Evolutionary conservation across 192 early-diverging fungal species (phyloP).

Genomic region (Rhizophagus clarus): DNA sequence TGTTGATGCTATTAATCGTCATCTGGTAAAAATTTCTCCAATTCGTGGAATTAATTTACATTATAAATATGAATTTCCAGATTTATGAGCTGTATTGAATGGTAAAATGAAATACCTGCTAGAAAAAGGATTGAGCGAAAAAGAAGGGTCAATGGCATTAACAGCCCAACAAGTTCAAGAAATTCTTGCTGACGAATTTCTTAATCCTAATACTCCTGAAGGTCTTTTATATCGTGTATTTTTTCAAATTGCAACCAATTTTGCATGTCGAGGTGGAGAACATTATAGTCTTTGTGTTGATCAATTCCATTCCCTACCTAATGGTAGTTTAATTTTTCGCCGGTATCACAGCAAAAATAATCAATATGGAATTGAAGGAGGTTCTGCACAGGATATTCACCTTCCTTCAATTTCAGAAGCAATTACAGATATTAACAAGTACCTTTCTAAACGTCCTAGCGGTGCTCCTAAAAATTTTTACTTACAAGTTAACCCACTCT

Average conservation of each 20-base stretch:
- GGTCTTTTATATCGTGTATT: neutral
- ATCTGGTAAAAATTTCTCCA: neutral
- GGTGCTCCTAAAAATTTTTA: neutral
- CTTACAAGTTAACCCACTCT: neutral
- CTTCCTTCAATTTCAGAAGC: neutral
- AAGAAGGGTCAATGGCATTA: neutral
- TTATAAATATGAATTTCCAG: conserved; percentile 9
- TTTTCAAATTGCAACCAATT: neutral
- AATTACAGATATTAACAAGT: neutral
- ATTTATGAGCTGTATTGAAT: conserved; percentile 3
- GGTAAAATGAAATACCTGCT: conserved; percentile 4
- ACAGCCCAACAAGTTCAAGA: neutral
- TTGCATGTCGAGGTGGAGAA: conserved; percentile 8
- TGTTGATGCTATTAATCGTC: conserved; percentile 18
- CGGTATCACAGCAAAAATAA: neutral
- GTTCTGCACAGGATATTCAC: neutral
- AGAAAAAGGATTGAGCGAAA: neutral
- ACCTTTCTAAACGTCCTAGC: conserved; percentile 2
- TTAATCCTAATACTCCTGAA: neutral
- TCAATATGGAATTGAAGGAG: neutral
- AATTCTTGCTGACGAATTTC: neutral
- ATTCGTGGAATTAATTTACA: neutral
- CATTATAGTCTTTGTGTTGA: neutral
- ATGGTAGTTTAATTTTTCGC: neutral
- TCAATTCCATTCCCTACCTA: neutral